phyloP scores from a whole-genome alignment of 352 stramenopile genomes.

The Globisporangium viniferum region DNA sequence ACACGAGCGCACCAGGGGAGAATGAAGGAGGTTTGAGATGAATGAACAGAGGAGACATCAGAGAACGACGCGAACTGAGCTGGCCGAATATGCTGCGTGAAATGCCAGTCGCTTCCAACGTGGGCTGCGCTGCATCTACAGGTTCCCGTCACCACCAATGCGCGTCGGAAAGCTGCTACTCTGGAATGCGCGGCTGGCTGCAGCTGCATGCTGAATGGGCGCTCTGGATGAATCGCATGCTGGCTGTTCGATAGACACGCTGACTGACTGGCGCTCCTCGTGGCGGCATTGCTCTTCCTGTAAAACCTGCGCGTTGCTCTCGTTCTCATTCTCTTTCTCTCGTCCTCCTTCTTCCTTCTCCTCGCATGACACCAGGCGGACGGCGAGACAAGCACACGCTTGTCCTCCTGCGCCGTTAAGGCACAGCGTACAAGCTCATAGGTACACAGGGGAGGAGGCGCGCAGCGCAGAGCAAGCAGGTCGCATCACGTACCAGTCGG shows the following conservation, averaged over 20 bases:
- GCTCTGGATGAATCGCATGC: background rate
- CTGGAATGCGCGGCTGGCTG: background rate
- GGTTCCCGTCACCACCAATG: background rate
- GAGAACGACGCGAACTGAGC: background rate
- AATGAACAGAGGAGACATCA: background rate
- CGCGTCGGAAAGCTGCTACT: background rate
- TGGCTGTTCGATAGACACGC: background rate
- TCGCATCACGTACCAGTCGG: conserved; percentile 72
- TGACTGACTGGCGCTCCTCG: background rate
- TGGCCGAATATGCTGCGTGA: background rate
- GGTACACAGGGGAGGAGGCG: background rate
- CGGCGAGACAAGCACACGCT: background rate
- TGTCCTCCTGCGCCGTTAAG: background rate
- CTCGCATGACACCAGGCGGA: background rate
- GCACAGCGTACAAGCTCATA: background rate
- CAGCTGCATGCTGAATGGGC: background rate
- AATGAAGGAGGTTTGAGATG: background rate
- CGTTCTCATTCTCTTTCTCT: conserved; percentile 1
- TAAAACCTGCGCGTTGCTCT: background rate
- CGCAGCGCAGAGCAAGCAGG: background rate
- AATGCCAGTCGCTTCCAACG: background rate
- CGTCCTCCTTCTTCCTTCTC: background rate
- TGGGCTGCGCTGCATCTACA: background rate
- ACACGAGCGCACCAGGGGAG: background rate
- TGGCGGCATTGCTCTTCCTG: background rate